Evolutionary conservation across 2,329 filamentous ascomycete genomes (phyloP), one percentile per base, ranked within the genome.

Genomic region (Calonectria montana): DNA sequence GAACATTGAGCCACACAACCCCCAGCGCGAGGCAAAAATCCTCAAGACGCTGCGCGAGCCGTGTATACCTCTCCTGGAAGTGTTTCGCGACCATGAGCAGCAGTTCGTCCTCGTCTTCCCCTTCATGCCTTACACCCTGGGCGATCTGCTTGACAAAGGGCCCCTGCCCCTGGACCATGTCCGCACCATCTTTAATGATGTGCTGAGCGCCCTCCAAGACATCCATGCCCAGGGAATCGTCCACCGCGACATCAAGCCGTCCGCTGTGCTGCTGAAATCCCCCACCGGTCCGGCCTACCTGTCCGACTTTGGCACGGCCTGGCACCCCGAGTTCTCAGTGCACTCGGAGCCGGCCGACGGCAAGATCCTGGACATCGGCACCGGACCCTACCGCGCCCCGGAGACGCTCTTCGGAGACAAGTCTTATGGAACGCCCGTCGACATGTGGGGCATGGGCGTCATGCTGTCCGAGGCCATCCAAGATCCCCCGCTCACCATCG

Each of bases 301-400:
- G 2, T 91, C 94, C 41, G 97, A 99, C 82, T 98, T 99, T 84
- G 96, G 97, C 63, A 97, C 97, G 45, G 91, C 96, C 10, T 98
- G 95, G 95, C 91, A 93, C 75, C 90, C 93, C 3, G 82, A 87
- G 13, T 78, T 89, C 70, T 87, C 90, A 6, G 83, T 86, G 25
- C 83, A 85, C 4, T 88, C 90, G 16, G 97, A 99, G 81, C 88
- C 92, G 0, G 86, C 91, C 1, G 81, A 90, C 66, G 79, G 87
- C 67, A 98, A 98, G 83, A 93, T 98, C 65, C 92, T 97, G 9
- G 97, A 99, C 81, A 94, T 99, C 29, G 97, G 97, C 41, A 98
- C 96, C 1, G 96, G 96, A 0, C 91, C 94, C 61, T 99, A 99
- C 84, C 91, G 97, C 23, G 90, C 96, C 0, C 97, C 97, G 0